Conservation (phyloP, 345 rosid genomes). For the Linum trigynum region DNA sequence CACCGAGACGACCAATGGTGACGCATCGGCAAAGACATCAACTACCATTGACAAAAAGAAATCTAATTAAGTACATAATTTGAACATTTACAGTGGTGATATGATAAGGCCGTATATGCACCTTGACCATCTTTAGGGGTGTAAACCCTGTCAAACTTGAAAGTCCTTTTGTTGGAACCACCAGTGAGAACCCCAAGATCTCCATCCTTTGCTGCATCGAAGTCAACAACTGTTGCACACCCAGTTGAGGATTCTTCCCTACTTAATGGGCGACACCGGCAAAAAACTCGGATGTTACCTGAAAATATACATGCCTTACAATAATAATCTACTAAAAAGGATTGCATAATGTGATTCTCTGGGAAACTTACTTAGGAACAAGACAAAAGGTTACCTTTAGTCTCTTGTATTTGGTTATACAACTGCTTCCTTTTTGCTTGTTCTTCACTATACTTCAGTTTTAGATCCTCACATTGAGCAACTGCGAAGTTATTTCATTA, state of each 20-base stretch:
- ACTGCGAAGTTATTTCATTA: conserved; percentile 39
- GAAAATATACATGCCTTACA: conserved; percentile 17
- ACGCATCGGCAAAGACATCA: conserved; percentile 89
- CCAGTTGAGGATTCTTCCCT: conserved; percentile 56
- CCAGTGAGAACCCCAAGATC: conserved; percentile 67
- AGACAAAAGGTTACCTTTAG: conserved; percentile 46
- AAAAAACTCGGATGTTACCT: conserved; percentile 95
- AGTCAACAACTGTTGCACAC: conserved; percentile 55
- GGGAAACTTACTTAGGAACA: conserved; percentile 5
- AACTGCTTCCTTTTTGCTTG: conserved; percentile 86
- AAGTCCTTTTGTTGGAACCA: conserved; percentile 50
- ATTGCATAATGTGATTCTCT: not conserved
- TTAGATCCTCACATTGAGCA: conserved; percentile 83
- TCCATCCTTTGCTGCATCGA: conserved; percentile 81
- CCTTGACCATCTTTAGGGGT: conserved; percentile 93
- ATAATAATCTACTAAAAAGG: not conserved
- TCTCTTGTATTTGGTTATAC: conserved; percentile 81
- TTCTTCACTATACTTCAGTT: conserved; percentile 66
- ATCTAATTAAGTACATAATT: conserved; percentile 3
- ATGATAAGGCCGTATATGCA: conserved; percentile 14
- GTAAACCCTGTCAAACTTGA: conserved; percentile 78
- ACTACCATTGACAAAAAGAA: conserved; percentile 32
- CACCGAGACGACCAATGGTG: conserved; percentile 77
- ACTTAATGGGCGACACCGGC: conserved; percentile 84
- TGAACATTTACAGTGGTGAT: not conserved